These are phyloP conservation scores for Podospora pseudopauciseta DNA, from an alignment of 495 filamentous ascomycete genomes.

Conservation along the genomic window DNA sequence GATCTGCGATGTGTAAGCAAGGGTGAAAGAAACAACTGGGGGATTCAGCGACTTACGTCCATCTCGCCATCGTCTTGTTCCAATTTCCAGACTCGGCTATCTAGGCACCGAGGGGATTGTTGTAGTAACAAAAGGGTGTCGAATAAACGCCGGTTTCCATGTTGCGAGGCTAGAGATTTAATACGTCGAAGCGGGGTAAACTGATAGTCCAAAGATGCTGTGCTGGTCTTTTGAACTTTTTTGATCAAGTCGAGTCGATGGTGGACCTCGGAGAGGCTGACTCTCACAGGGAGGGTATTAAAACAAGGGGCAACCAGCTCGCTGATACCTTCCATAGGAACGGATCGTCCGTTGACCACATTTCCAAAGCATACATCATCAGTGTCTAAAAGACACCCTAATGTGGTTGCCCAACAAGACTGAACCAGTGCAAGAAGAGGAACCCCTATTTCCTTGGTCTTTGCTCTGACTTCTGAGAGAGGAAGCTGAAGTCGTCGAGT, in stretches of 20 bases:
- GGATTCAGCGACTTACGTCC: conserved; percentile 51
- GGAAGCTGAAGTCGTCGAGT: conserved; percentile 15
- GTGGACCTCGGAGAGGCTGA: conserved; percentile 43
- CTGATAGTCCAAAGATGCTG: conserved; percentile 58
- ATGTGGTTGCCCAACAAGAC: conserved; percentile 60
- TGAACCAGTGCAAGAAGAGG: conserved; percentile 64
- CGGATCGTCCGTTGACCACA: conserved; percentile 68
- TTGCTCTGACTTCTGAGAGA: conserved; percentile 45
- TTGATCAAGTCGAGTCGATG: conserved; percentile 52
- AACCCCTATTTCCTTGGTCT: conserved; percentile 49
- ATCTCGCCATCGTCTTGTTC: conserved; percentile 66
- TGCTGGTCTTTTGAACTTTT: conserved; percentile 54
- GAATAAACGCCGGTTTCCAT: conserved; percentile 51
- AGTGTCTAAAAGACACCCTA: conserved; percentile 50
- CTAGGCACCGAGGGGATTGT: conserved; percentile 46
- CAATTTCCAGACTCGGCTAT: conserved; percentile 60
- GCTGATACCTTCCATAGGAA: conserved; percentile 60
- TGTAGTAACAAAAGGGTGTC: conserved; percentile 77
- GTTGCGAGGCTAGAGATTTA: conserved; percentile 42
- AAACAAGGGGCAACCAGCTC: conserved; percentile 80
- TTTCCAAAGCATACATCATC: conserved; percentile 78
- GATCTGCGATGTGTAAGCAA: conserved; percentile 35
- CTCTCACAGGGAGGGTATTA: conserved; percentile 78
- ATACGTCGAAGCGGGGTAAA: conserved; percentile 64
- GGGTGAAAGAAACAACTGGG: conserved; percentile 1